Conservation (phyloP, 2,329 filamentous ascomycete genomes). For the Coleophoma eucalyptorum region DNA sequence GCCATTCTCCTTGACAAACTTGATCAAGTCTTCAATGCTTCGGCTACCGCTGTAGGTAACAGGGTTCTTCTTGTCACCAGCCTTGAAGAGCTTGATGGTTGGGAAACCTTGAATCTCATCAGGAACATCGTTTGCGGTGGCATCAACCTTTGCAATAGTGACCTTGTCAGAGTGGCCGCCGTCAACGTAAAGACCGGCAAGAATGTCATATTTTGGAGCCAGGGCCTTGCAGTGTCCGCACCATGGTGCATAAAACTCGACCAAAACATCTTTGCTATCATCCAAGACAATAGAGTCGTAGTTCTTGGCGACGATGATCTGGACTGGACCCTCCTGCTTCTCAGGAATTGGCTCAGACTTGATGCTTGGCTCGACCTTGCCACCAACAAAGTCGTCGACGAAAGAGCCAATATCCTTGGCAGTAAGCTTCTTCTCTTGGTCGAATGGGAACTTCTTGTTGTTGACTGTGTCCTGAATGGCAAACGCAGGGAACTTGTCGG, state of each 20-base stretch:
- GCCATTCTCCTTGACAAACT: conserved; percentile 94
- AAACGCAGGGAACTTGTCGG: conserved; percentile 93
- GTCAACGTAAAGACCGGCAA: conserved; percentile 71
- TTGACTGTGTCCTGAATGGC: conserved; percentile 94
- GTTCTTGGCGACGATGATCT: conserved; percentile 85
- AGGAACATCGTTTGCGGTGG: conserved; percentile 92
- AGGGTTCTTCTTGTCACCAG: conserved; percentile 80
- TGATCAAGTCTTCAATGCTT: conserved; percentile 84
- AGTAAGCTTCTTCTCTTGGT: conserved; percentile 77
- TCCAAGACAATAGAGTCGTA: conserved; percentile 91
- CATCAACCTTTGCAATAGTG: conserved; percentile 95
- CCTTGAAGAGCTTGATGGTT: conserved; percentile 97
- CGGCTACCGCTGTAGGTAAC: conserved; percentile 85
- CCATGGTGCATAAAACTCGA: conserved; percentile 99
- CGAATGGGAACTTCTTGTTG: conserved; percentile 96
- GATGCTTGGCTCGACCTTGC: conserved; percentile 92
- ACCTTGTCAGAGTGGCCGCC: conserved; percentile 79
- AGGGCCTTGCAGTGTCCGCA: conserved; percentile 99
- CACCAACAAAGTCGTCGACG: conserved; percentile 77
- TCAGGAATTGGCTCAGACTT: conserved; percentile 98
- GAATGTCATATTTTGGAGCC: conserved; percentile 93
- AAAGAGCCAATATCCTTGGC: conserved; percentile 68
- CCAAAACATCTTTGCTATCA: conserved; percentile 91
- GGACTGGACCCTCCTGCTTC: conserved; percentile 85
- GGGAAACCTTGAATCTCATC: conserved; percentile 98